These are phyloP conservation scores for Pythium vanterpoolii DNA, from an alignment of 352 stramenopile genomes.

Conservation along the genomic window DNA sequence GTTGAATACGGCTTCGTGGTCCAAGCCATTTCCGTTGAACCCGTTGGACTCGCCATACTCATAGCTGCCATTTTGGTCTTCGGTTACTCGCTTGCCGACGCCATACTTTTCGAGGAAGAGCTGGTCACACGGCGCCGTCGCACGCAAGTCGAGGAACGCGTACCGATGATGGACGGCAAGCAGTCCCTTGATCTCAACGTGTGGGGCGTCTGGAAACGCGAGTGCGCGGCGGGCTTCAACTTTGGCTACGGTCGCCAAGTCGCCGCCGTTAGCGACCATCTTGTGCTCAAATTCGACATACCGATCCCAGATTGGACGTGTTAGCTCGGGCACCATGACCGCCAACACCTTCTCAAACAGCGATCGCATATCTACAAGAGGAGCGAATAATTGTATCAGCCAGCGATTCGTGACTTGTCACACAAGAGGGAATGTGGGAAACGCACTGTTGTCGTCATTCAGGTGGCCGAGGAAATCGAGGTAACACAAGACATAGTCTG, in stretches of 20 bases:
- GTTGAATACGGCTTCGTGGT: neutral
- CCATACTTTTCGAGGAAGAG: conserved; percentile 83
- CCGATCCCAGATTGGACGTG: conserved; percentile 81
- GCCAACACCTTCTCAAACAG: conserved; percentile 87
- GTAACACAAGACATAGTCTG: conserved; percentile 81
- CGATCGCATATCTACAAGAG: conserved; percentile 75
- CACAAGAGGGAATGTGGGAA: neutral
- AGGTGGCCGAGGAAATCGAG: conserved; percentile 83
- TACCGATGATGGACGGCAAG: conserved; percentile 79
- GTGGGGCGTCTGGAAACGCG: conserved; percentile 70
- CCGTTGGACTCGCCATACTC: conserved; percentile 12
- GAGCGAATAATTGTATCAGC: neutral
- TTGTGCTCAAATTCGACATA: conserved; percentile 87
- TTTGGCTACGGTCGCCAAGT: conserved; percentile 80
- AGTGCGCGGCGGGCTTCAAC: conserved; percentile 75
- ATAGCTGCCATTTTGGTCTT: conserved; percentile 13
- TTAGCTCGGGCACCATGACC: conserved; percentile 78
- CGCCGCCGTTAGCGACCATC: conserved; percentile 80
- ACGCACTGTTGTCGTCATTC: conserved; percentile 89
- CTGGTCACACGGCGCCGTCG: conserved; percentile 55
- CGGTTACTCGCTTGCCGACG: conserved; percentile 21
- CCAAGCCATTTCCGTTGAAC: conserved; percentile 2
- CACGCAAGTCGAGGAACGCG: conserved; percentile 71
- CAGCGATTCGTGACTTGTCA: neutral
- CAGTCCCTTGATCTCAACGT: conserved; percentile 80